A percentile compares a stretch with the other conserved stretches of the same genome.
phyloP scores from a whole-genome alignment of 129 eudicot genomes.

The Centaurea solstitialis region DNA sequence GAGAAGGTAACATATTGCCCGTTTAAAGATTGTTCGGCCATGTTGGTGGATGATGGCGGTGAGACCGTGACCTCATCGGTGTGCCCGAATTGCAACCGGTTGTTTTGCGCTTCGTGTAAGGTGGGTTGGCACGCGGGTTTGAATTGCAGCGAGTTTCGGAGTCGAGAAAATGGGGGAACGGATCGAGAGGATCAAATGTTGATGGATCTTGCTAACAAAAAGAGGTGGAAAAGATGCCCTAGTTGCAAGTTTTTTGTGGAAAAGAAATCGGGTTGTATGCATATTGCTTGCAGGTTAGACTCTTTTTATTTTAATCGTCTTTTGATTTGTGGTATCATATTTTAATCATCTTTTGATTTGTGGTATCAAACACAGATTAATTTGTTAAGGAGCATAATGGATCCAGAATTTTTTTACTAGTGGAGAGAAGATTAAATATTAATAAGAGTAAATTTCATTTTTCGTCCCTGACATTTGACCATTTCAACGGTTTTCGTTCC shows the following conservation, averaged over 20 bases:
- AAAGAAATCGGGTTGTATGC: neutral
- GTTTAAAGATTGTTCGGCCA: constrained; percentile 22
- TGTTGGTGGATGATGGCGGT: constrained; percentile 30
- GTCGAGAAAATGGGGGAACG: neutral
- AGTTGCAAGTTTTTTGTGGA: constrained; percentile 16
- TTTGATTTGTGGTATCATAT: too few species aligned
- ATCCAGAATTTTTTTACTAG: too few species aligned
- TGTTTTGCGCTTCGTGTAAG: constrained; percentile 28
- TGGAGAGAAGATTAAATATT: too few species aligned
- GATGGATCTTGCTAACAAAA: constrained; percentile 22
- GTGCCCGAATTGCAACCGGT: constrained; percentile 33
- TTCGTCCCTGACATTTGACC: too few species aligned
- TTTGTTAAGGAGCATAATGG: too few species aligned
- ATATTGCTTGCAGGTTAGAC: constrained; percentile 22
- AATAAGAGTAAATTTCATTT: too few species aligned
- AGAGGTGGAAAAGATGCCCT: constrained; percentile 27
- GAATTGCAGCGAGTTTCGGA: constrained; percentile 18
- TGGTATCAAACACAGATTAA: neutral
- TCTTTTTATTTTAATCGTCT: too few species aligned
- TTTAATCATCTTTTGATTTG: too few species aligned
- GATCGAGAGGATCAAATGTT: constrained; percentile 11
- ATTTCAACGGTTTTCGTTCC: too few species aligned
- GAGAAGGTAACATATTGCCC: constrained; percentile 34
- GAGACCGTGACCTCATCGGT: constrained; percentile 10
- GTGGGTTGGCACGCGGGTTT: constrained; percentile 28